A percentile compares a stretch with the other conserved stretches of the same genome.
Conservation (phyloP, 1,284 basidiomycete genomes). For the Apiotrichum montevideense region DNA sequence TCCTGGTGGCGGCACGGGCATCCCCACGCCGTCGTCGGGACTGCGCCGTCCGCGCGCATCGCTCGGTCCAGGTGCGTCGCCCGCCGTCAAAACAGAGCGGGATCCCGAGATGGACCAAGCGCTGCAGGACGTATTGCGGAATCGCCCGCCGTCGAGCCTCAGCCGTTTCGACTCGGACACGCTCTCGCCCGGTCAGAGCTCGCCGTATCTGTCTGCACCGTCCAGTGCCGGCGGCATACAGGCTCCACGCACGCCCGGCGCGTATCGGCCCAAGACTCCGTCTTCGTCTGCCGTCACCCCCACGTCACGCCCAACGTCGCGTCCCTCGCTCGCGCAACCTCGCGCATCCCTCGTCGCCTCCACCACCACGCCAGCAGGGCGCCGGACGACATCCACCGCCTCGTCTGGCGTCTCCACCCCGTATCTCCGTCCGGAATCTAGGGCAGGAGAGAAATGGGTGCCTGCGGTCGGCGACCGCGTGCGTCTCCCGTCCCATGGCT, state of each 20-base stretch:
- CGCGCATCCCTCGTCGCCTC: slow-evolving; percentile 29
- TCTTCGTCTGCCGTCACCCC: slow-evolving; percentile 18
- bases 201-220: slow-evolving; percentile 2
- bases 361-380: slow-evolving; percentile 23
- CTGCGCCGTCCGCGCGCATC: slow-evolving; percentile 38
- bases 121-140: slow-evolving; percentile 27
- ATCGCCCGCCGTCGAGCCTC: slow-evolving; percentile 2
- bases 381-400: slow-evolving; percentile 35
- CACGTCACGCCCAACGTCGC: slow-evolving; percentile 17
- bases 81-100: slow-evolving; percentile 1
- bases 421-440: slow-evolving; percentile 30
- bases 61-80: slow-evolving; percentile 25
- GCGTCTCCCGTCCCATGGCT: slow-evolving; percentile 68
- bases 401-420: slow-evolving; percentile 28
- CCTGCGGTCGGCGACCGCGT: slow-evolving; percentile 65
- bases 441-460: slow-evolving; percentile 31
- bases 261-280: slow-evolving; percentile 25
- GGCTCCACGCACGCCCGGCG: slow-evolving; percentile 30
- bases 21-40: slow-evolving; percentile 35
- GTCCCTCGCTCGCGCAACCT: slow-evolving; percentile 14
- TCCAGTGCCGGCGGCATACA: slow-evolving; percentile 5
- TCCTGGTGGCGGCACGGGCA: slow-evolving; percentile 20
- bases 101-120: slow-evolving; percentile 36
- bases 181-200: neutral
- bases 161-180: slow-evolving; percentile 28